Conservation (phyloP, 1,139 yeast genomes). For the Citeromyces siamensis region DNA sequence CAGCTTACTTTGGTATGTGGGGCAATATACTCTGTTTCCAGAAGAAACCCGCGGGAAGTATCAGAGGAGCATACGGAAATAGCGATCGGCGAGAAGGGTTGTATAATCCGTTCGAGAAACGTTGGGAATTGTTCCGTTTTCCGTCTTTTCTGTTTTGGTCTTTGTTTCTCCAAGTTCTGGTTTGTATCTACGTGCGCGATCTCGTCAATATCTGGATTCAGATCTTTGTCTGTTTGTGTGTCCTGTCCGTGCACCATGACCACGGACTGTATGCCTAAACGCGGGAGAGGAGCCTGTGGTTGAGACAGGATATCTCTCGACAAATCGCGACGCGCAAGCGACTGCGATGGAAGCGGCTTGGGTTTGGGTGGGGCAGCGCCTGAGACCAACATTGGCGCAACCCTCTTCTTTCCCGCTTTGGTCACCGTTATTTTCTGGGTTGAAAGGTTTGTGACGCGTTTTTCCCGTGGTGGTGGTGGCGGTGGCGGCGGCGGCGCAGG, state of each 20-base stretch:
- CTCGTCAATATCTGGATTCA: conserved; percentile 4
- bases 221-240: conserved; percentile 8
- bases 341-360: conserved; percentile 2
- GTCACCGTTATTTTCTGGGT: conserved; percentile 45
- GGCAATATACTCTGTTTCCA: neutral
- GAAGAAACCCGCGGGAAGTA: neutral
- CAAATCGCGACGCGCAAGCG: conserved; percentile 10
- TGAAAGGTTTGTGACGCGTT: conserved; percentile 11
- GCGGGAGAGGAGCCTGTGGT: conserved; percentile 32
- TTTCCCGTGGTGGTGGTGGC: conserved; percentile 13
- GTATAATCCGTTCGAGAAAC: neutral
- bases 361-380: conserved; percentile 11
- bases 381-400: conserved; percentile 73
- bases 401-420: conserved; percentile 77
- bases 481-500: conserved; percentile 8
- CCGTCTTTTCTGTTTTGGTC: conserved; percentile 8
- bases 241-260: conserved; percentile 13
- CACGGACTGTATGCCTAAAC: conserved; percentile 20
- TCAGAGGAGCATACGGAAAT: conserved; percentile 8
- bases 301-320: conserved; percentile 25
- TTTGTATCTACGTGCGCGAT: neutral
- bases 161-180: neutral
- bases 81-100: neutral
- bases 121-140: conserved; percentile 5
- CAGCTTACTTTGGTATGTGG: conserved; percentile 8